phyloP scores from a whole-genome alignment of 2,329 filamentous ascomycete species.

The Aspergillus uvarum region DNA sequence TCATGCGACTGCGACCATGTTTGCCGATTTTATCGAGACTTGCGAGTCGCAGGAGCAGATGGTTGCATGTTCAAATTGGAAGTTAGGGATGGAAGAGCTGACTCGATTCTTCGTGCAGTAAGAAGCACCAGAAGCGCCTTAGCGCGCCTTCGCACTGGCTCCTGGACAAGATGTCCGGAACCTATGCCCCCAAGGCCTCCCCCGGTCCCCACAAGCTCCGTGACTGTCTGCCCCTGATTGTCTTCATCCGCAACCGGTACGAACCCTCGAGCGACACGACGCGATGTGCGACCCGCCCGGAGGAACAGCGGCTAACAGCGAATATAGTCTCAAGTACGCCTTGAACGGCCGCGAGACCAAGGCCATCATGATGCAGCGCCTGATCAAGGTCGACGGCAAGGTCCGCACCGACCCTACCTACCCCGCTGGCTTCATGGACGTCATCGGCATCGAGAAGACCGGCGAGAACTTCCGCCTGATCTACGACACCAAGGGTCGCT shows the following conservation, averaged over 20 bases:
- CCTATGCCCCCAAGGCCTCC: slow-evolving; percentile 69
- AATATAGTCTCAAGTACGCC: slow-evolving; percentile 94
- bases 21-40: not conserved
- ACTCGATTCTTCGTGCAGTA: slow-evolving; percentile 56
- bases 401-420: slow-evolving; percentile 98
- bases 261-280: slow-evolving; percentile 17
- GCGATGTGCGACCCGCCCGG: not conserved
- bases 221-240: slow-evolving; percentile 97
- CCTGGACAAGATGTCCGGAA: slow-evolving; percentile 97
- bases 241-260: slow-evolving; percentile 83
- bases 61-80: not conserved
- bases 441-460: slow-evolving; percentile 99
- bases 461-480: slow-evolving; percentile 99
- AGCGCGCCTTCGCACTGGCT: slow-evolving; percentile 99
- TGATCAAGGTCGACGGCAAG: slow-evolving; percentile 99
- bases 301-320: slow-evolving; percentile 13
- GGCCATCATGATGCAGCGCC: slow-evolving; percentile 98
- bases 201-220: slow-evolving; percentile 98
- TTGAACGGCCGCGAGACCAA: slow-evolving; percentile 98
- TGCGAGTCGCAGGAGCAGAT: not conserved
- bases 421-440: slow-evolving; percentile 99
- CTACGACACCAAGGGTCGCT: slow-evolving; percentile 99
- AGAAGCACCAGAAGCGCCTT: slow-evolving; percentile 99
- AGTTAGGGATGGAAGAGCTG: slow-evolving; percentile 21
- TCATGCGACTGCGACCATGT: not conserved